Base-by-base conservation (phyloP, 139 green algal genomes). In the Coelastrella sp. region DNA sequence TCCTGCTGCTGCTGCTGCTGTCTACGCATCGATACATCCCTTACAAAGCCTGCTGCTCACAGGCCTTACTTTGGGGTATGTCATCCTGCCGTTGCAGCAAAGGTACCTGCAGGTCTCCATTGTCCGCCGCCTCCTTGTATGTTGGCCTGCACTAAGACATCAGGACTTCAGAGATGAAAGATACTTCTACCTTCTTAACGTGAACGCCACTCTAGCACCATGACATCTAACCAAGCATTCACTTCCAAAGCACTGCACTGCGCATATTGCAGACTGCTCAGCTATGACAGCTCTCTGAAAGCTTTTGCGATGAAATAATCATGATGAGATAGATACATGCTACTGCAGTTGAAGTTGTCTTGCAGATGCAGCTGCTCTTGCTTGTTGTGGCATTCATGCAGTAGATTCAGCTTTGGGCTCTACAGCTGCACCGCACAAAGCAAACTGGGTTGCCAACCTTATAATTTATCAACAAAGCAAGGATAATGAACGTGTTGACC, bases 1-100 rank as follows among this genome's bases (percentile, higher is more conserved):
- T 74, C 30, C 37, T 84, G 62, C 68, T 77, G 74, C 86, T 85
- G 84, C 80, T 79, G 69, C 34, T 62, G 19, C 15, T 71, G 6
- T 23, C 62, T 45, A 27, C 85, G 83, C 4, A 53, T 53, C 1
- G 78, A 67, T 0, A 64, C 48, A 2, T 84, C 86, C 32, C 79
- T 45, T 4, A 57, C n/a, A 66, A 32, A 68, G 40, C 4, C 51
- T 38, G 45, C 68, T 78, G 80, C 80, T 86, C 27, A 7, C 37
- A 15, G 67, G 80, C 23, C 80, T 63, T 35, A 73, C 35, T 41
- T n/a, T 43, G 4, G 3, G 35, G 34, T 27, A 40, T 40, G 3
- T 72, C 34, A n/a, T 72, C 38, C 68, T 81, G 81, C 81, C 51
- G 81, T 35, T 77, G 79, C 41, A 77, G 79, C 74, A 68, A 19